Conservation (phyloP, 2,329 filamentous ascomycete genomes). For the Dactylellina haptotyla region DNA sequence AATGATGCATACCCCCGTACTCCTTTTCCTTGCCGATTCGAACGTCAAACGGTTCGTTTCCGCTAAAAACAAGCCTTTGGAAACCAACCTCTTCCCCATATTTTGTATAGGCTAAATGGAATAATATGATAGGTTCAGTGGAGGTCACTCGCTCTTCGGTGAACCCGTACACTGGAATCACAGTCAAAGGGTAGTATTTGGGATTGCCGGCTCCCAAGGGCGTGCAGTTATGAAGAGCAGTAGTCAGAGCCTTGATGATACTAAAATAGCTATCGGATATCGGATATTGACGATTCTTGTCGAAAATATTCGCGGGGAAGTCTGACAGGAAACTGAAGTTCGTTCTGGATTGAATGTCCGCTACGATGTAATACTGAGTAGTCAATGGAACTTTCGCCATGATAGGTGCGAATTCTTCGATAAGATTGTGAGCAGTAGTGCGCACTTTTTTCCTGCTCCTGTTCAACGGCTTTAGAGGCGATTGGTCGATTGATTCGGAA, state of each 20-base stretch:
- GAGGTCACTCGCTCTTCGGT: too few species aligned
- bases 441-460: conserved; percentile 3
- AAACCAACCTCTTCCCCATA: not conserved
- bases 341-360: not conserved
- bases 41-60: conserved; percentile 3
- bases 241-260: not conserved
- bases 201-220: not conserved
- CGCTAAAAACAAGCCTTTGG: conserved; percentile 15
- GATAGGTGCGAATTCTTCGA: not conserved
- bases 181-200: too few species aligned
- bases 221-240: not conserved
- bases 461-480: not conserved
- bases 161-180: too few species aligned
- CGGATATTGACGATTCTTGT: not conserved
- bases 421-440: not conserved
- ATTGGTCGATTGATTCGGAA: not conserved
- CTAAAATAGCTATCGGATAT: not conserved
- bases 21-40: conserved; percentile 1
- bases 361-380: not conserved
- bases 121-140: not conserved
- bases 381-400: conserved; percentile 20
- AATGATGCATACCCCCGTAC: conserved; percentile 3
- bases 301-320: not conserved
- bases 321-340: not conserved
- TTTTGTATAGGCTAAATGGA: conserved; percentile 12